A percentile compares a stretch with the other conserved stretches of the same genome.
These are phyloP conservation scores for Chrysanthemum seticuspe DNA, from an alignment of 129 eudicot species.

Conservation along the genomic window DNA sequence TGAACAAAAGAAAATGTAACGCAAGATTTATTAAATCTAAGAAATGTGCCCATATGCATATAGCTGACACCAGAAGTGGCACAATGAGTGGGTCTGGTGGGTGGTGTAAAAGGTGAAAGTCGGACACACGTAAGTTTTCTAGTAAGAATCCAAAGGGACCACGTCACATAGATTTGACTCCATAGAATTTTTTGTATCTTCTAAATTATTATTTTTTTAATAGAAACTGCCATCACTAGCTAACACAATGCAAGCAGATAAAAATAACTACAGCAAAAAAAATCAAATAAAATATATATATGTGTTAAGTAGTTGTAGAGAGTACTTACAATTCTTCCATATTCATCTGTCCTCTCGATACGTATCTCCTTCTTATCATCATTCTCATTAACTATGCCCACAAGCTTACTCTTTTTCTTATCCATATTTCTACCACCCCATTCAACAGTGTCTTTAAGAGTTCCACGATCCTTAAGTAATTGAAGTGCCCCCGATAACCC, in stretches of 20 bases:
- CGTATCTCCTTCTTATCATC: conserved; percentile 80
- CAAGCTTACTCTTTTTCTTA: conserved; percentile 95
- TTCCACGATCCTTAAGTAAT: conserved; percentile 77
- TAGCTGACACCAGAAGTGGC: too few species aligned
- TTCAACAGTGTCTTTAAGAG: conserved; percentile 77
- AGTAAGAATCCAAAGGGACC: too few species aligned
- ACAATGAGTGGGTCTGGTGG: too few species aligned
- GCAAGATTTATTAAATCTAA: too few species aligned
- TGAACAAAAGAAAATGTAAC: too few species aligned
- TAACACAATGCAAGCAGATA: background rate
- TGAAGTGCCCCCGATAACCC: conserved; percentile 85
- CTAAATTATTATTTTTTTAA: too few species aligned
- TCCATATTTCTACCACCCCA: conserved; percentile 99
- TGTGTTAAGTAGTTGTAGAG: conserved; percentile 2
- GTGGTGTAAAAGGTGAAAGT: too few species aligned
- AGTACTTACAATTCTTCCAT: conserved; percentile 89
- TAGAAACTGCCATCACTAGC: too few species aligned
- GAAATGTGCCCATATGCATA: too few species aligned
- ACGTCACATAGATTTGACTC: too few species aligned
- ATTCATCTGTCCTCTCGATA: conserved; percentile 90
- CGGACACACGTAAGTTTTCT: too few species aligned
- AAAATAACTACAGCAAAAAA: background rate
- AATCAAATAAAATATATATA: background rate
- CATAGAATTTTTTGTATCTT: too few species aligned
- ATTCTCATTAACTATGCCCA: conserved; percentile 60